Base-by-base conservation (phyloP, 208 protist species). In the Leishmania mexicana region DNA sequence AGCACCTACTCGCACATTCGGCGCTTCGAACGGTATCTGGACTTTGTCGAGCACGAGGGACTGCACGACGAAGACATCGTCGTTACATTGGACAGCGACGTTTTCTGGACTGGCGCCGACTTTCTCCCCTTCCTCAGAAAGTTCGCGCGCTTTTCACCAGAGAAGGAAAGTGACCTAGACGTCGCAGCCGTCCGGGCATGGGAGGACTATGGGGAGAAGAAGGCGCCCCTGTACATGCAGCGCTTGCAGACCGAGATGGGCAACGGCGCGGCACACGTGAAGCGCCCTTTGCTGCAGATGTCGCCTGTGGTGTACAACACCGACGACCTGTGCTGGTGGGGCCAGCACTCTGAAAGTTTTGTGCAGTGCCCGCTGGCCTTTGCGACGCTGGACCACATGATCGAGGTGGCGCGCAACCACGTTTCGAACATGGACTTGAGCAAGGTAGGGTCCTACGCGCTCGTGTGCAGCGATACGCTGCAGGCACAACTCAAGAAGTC, bases 141-240 rank as follows among this genome's bases (percentile, higher is more conserved):
- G 62, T 89, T 89, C 75, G 80, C 79, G 17, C 80, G 47, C 58
- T 78, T 80, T 47, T 87, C 86, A 3, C 80, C 86, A 5, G 65
- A 51, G 54, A 73, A 51, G 42, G 81, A 84, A 67, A 78, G 53
- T 17, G 80, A 79, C 31, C 80, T 89, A 3, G 86, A 89, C 77
- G 86, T 89, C 38, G 82, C 78, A 3, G 83, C 83, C 54, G 83
- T 87, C 49, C 86, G 86, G 6, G 83, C 83, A 31, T 88, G 85
- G 85, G 85, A 88, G 45, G 85, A 88, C 75, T 88, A 88, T 54
- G 86, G 86, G 45, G 83, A 89, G 68, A 83, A 81, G 19, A 80
- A 81, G 58, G 83, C 83, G 51, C 83, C 74, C 31, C 53, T 89
- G 17, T 81, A 76, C 53, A 83, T 87, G 82, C 42, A 77, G 67